Evolutionary conservation across 371 early-diverging fungal genomes (phyloP).

Genomic region (Neoconidiobolus thromboides): DNA sequence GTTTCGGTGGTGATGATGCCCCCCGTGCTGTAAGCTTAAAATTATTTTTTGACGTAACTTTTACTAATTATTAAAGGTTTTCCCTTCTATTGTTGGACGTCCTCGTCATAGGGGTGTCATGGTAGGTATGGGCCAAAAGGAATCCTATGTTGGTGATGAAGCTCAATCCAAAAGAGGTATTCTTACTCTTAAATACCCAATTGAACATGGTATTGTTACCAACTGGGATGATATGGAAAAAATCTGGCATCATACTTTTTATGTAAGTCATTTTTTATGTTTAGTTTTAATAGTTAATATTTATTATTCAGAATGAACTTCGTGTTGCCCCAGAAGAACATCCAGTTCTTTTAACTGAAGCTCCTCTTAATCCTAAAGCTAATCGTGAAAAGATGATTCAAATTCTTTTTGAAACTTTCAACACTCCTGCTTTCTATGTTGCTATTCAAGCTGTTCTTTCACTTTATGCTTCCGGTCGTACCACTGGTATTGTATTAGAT

Average conservation of each 20-base stretch:
- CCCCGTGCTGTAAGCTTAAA: conserved; percentile 85
- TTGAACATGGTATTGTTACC: conserved; percentile 99
- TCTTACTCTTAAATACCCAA: conserved; percentile 97
- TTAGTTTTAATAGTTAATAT: conserved; percentile 11
- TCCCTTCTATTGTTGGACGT: conserved; percentile 98
- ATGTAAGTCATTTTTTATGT: conserved; percentile 16
- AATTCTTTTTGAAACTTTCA: conserved; percentile 99
- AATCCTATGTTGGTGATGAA: conserved; percentile 99
- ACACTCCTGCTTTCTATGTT: conserved; percentile 97
- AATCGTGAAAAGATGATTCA: conserved; percentile 99
- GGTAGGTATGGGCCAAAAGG: conserved; percentile 99
- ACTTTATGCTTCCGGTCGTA: conserved; percentile 97
- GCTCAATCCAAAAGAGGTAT: conserved; percentile 99
- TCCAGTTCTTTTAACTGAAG: conserved; percentile 98
- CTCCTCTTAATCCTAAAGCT: conserved; percentile 98
- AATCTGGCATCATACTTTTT: conserved; percentile 99
- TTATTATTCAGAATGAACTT: conserved; percentile 38
- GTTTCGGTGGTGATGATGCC: conserved; percentile 99
- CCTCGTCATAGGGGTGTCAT: conserved; percentile 99
- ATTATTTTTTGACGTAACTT: neutral
- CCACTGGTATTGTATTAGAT: conserved; percentile 99
- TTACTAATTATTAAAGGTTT: conserved; percentile 35
- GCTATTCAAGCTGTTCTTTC: conserved; percentile 98
- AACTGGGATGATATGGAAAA: conserved; percentile 99
- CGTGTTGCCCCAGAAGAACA: conserved; percentile 89